phyloP scores from a whole-genome alignment of 2,329 filamentous ascomycete species.

The Nemania abortiva region DNA sequence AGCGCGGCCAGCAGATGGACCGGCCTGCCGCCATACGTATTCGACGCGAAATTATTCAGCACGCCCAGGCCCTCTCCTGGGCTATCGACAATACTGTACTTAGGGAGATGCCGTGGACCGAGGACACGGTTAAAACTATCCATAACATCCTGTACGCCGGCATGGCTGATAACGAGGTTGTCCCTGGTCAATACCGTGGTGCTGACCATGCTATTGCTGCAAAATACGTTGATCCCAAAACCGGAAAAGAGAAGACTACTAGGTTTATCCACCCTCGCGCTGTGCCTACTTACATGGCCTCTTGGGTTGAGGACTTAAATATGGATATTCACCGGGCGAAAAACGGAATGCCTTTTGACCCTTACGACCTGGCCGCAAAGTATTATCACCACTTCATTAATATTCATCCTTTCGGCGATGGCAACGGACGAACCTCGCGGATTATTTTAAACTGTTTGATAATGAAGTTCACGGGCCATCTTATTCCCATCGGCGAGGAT shows the following conservation, averaged over 20 bases:
- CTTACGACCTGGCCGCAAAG: slow-evolving; percentile 38
- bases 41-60: slow-evolving; percentile 41
- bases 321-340: slow-evolving; percentile 43
- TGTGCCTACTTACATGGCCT: slow-evolving; percentile 46
- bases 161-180: slow-evolving; percentile 55
- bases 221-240: slow-evolving; percentile 24
- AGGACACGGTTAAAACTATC: slow-evolving; percentile 32
- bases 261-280: slow-evolving; percentile 42
- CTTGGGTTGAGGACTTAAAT: slow-evolving; percentile 40
- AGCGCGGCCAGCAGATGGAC: background rate
- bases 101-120: slow-evolving; percentile 24
- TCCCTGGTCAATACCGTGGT: slow-evolving; percentile 47
- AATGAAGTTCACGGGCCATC: slow-evolving; percentile 47
- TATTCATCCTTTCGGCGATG: slow-evolving; percentile 57
- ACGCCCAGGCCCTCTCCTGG: slow-evolving; percentile 35
- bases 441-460: slow-evolving; percentile 55
- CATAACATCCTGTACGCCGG: slow-evolving; percentile 34
- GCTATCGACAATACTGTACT: slow-evolving; percentile 37
- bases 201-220: slow-evolving; percentile 36
- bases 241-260: slow-evolving; percentile 30
- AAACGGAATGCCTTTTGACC: background rate
- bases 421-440: slow-evolving; percentile 55
- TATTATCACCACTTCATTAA: slow-evolving; percentile 52
- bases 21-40: slow-evolving; percentile 26
- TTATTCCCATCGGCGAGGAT: slow-evolving; percentile 34